These are phyloP conservation scores for Phytophthora nicotianae DNA, from an alignment of 352 stramenopile genomes.

Conservation along the genomic window DNA sequence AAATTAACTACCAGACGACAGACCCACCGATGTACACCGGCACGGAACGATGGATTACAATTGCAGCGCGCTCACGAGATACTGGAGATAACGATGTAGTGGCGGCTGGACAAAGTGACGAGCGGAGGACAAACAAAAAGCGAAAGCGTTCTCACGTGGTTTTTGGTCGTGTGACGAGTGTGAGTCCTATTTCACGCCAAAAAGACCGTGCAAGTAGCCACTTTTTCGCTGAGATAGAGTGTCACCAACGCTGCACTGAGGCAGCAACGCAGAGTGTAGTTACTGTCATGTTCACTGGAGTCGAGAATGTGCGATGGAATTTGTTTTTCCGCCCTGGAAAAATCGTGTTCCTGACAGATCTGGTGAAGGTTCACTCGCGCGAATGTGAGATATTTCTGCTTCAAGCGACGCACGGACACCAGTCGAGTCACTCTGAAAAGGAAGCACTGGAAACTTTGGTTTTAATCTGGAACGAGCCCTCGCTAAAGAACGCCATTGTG, in stretches of 20 bases:
- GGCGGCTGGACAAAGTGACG: background rate
- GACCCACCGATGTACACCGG: conserved; percentile 59
- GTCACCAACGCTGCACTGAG: background rate
- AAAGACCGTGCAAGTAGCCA: conserved; percentile 43
- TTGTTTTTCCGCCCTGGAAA: conserved; percentile 51
- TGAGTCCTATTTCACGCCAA: conserved; percentile 66
- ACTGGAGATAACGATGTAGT: background rate
- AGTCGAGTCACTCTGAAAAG: background rate
- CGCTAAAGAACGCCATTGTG: background rate
- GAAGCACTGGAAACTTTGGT: conserved; percentile 27
- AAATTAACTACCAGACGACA: conserved; percentile 36
- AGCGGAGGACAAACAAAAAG: conserved; percentile 35
- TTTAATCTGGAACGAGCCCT: conserved; percentile 29
- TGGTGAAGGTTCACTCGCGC: conserved; percentile 67
- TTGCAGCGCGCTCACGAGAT: background rate
- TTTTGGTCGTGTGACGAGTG: conserved; percentile 50
- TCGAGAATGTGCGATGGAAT: conserved; percentile 42
- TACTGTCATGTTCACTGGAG: conserved; percentile 59
- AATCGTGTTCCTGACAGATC: conserved; percentile 56
- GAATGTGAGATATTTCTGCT: conserved; percentile 71
- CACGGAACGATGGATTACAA: conserved; percentile 26
- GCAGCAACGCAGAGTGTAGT: conserved; percentile 37
- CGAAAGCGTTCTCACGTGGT: conserved; percentile 42
- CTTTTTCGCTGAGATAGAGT: conserved; percentile 74
- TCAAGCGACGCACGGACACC: conserved; percentile 37